Evolutionary conservation across 352 stramenopile species (phyloP).

Genomic region (Phytophthora kernoviae): DNA sequence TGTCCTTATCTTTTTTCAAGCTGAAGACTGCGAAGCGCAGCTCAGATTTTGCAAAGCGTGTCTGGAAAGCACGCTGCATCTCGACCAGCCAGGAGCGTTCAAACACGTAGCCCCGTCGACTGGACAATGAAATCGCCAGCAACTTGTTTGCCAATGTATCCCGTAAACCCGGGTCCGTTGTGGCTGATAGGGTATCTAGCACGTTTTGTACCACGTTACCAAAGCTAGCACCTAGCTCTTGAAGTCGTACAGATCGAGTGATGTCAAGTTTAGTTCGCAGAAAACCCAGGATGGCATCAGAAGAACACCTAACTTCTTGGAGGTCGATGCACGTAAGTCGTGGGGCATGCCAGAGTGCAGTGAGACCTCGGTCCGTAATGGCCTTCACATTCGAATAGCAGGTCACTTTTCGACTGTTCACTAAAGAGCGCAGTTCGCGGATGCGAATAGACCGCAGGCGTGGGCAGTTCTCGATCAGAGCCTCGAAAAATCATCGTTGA

Average conservation of each 20-base stretch:
- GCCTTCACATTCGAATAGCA: slow-evolving; percentile 27
- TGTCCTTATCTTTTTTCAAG: slow-evolving; percentile 42
- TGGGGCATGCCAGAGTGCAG: slow-evolving; percentile 23
- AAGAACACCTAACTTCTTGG: slow-evolving; percentile 42
- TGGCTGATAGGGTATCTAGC: slow-evolving; percentile 23
- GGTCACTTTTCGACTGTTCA: slow-evolving; percentile 22
- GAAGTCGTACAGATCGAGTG: slow-evolving; percentile 24
- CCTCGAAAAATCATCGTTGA: slow-evolving; percentile 48
- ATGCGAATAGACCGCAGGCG: slow-evolving; percentile 38
- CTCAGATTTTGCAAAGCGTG: slow-evolving; percentile 13
- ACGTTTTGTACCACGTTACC: slow-evolving; percentile 40
- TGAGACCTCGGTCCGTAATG: slow-evolving; percentile 43
- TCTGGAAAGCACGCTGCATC: slow-evolving; percentile 25
- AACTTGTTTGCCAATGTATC: slow-evolving; percentile 3
- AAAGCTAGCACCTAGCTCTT: slow-evolving; percentile 49
- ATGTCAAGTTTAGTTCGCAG: background rate
- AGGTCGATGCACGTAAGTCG: slow-evolving; percentile 37
- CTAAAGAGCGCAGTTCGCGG: slow-evolving; percentile 33
- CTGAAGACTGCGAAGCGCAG: slow-evolving; percentile 43
- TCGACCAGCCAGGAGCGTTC: slow-evolving; percentile 34
- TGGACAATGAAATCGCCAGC: slow-evolving; percentile 38
- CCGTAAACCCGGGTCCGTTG: background rate
- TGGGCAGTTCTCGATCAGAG: slow-evolving; percentile 29
- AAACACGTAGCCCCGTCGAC: slow-evolving; percentile 48
- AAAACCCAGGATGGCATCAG: slow-evolving; percentile 28